Evolutionary conservation across 1,139 yeast genomes (phyloP).

Genomic region (Pichia sp.): DNA sequence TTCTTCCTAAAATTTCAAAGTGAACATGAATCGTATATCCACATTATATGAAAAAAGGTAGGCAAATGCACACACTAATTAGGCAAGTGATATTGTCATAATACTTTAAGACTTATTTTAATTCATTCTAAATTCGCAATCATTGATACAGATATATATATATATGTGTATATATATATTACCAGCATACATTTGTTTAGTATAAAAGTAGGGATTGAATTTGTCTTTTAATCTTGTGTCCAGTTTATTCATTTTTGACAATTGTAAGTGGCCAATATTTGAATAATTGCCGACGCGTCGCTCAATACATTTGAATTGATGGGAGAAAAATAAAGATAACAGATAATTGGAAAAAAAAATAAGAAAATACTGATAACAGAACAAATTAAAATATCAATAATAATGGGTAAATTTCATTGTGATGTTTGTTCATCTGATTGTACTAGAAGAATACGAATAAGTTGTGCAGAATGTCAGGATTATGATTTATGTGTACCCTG

Average conservation of each 20-base stretch:
- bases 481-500: conserved; percentile 96
- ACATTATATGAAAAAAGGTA: no score
- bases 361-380: no score
- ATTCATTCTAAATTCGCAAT: not conserved
- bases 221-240: not conserved
- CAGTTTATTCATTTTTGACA: not conserved
- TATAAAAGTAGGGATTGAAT: not conserved
- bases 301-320: not conserved
- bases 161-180: not conserved
- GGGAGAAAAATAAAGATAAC: no score
- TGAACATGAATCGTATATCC: no score
- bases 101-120: not conserved
- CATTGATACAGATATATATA: not conserved
- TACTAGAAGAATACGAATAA: conserved; percentile 81
- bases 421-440: conserved; percentile 94
- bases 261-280: not conserved
- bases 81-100: not conserved
- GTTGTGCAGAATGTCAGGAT: conserved; percentile 89
- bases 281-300: conserved; percentile 1
- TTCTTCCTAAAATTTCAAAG: not conserved
- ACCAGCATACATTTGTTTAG: not conserved
- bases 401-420: conserved; percentile 64
- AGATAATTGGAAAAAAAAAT: no score
- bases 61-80: no score
- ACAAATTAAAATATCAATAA: no score